Conservation (phyloP, 176 grass and related monocot genomes). For the Rhynchospora breviuscula region DNA sequence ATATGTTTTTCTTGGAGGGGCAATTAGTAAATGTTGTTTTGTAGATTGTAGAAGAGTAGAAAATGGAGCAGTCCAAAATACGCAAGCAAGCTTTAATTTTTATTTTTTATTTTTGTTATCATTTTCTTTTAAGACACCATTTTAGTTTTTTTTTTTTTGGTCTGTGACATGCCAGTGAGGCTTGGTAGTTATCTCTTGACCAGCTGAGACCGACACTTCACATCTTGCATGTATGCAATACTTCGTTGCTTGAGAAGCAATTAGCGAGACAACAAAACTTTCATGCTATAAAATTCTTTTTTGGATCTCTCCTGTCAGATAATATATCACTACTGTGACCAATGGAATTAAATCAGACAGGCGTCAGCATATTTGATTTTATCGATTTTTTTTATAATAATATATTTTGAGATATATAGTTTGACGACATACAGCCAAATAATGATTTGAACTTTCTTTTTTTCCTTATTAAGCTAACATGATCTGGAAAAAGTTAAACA, state of each 20-base stretch:
- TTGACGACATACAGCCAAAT: background rate
- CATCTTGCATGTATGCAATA: background rate
- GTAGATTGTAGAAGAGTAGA: too few species aligned
- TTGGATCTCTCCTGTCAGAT: background rate
- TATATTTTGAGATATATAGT: background rate
- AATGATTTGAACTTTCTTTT: background rate
- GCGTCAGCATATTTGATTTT: background rate
- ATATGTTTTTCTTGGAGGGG: too few species aligned
- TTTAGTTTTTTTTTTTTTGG: background rate
- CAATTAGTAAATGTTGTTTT: too few species aligned
- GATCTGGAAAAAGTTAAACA: background rate
- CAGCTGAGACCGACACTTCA: background rate
- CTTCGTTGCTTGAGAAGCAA: background rate
- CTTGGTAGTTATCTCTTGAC: background rate
- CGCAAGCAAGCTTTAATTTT: too few species aligned
- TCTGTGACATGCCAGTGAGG: background rate
- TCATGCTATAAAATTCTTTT: too few species aligned
- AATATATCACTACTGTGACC: background rate
- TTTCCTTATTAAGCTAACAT: background rate
- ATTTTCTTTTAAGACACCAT: background rate
- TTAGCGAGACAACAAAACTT: too few species aligned
- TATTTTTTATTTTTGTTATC: background rate
- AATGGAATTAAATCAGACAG: background rate
- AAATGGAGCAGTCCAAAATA: too few species aligned
- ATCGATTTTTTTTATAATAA: background rate